Conservation (phyloP, 2,329 filamentous ascomycete species). For the Fusarium sp. region DNA sequence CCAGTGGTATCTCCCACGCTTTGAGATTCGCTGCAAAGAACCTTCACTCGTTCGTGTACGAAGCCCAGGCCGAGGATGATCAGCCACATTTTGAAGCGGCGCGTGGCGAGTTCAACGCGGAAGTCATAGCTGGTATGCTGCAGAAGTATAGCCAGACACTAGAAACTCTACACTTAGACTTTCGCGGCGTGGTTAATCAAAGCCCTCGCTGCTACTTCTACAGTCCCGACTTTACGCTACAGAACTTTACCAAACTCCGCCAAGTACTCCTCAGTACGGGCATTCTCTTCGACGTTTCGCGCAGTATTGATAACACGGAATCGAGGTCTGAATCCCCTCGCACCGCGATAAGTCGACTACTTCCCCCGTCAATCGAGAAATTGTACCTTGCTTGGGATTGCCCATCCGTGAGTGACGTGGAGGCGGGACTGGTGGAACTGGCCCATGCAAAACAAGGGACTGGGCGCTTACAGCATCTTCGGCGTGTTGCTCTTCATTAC, state of each 20-base stretch:
- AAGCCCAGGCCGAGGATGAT: neutral
- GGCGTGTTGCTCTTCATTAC: neutral
- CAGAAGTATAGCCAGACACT: neutral
- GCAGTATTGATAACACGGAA: too few relatives aligned
- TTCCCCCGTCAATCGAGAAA: neutral
- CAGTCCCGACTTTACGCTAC: neutral
- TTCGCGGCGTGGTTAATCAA: neutral
- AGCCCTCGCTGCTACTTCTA: neutral
- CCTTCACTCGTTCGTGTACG: neutral
- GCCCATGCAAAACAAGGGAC: too few relatives aligned
- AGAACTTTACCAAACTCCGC: neutral
- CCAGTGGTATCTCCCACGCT: neutral
- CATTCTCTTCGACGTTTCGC: neutral
- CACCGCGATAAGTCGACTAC: neutral
- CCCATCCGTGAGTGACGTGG: neutral
- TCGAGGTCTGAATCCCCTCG: too few relatives aligned
- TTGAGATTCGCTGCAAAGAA: neutral
- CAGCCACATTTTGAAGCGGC: too few relatives aligned
- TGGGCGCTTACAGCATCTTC: neutral
- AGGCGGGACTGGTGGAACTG: neutral
- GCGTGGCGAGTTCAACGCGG: neutral
- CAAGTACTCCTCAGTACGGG: neutral
- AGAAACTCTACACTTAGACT: neutral
- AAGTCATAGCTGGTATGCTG: neutral
- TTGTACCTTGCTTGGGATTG: neutral